A percentile compares a stretch with the other conserved stretches of the same genome.
Evolutionary conservation across 2,329 filamentous ascomycete species (phyloP).

Genomic region (Atkinsonella hypoxylon): DNA sequence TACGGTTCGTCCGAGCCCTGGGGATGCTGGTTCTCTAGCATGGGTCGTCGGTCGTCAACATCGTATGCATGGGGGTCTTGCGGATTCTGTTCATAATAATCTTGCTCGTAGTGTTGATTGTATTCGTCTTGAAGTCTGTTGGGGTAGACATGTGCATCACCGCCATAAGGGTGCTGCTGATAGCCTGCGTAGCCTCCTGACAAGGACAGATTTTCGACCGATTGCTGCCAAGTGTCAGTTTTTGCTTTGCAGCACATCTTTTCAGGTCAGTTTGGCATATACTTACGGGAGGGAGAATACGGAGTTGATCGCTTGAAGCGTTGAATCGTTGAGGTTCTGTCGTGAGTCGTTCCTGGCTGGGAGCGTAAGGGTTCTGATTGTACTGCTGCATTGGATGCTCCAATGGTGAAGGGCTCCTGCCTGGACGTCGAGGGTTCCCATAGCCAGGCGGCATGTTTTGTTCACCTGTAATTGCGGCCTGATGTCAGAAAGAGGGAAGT

Average conservation of each 20-base stretch:
- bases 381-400: constrained; percentile 5
- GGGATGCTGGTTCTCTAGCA: constrained; percentile 52
- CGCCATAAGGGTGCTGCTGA: constrained; percentile 33
- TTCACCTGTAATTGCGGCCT: neutral
- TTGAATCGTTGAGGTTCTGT: constrained; percentile 26
- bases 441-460: constrained; percentile 1
- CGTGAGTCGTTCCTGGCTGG: constrained; percentile 26
- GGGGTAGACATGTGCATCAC: constrained; percentile 26
- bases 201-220: constrained; percentile 33
- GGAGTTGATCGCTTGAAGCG: constrained; percentile 63
- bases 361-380: constrained; percentile 1
- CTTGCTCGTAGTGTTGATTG: constrained; percentile 26
- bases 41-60: constrained; percentile 62
- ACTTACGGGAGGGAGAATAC: constrained; percentile 68
- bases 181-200: constrained; percentile 32
- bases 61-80: constrained; percentile 47
- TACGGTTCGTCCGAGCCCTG: constrained; percentile 4
- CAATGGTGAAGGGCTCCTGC: constrained; percentile 1
- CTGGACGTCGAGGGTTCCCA: neutral
- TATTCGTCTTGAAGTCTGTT: constrained; percentile 58
- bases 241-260: neutral
- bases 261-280: constrained; percentile 19
- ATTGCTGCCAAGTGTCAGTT: constrained; percentile 28
- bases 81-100: constrained; percentile 34
- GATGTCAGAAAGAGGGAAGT: neutral